Base-by-base conservation (phyloP, 495 filamentous ascomycete species). In the Annulohypoxylon nitens region DNA sequence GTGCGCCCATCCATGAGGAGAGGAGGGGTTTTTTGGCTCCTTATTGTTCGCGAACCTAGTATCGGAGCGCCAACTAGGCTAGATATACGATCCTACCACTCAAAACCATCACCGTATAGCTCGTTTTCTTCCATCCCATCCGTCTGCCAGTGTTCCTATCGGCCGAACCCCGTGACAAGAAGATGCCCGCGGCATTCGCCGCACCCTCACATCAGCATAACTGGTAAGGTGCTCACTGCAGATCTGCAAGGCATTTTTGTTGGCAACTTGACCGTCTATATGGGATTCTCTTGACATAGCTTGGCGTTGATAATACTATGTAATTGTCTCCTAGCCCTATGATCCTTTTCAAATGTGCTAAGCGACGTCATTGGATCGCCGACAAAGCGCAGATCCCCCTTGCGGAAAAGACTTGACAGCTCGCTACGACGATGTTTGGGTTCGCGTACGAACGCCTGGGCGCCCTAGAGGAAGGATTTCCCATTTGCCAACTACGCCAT, bases 191-290 rank as follows among this genome's bases (percentile, higher is more conserved):
- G 55, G 57, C 45, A 53, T 67, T 53, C 53, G 25, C 57, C 50
- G 51, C 60, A 62, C 63, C 50, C 50, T 70, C 51, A 55, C 63
- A 48, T 65, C n/a, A 70, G 67, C 62, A 66, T 63, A 48, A 3
- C 37, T 69, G 39, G 66, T 73, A 77, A 75, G 66, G 73, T 78
- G 76, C 76, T 76, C 70, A 78, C 76, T 78, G 73, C 73, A 78
- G 73, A 78, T 75, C 61, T 59, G 61, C 53, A 64, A 47, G 64
- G 61, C 60, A 63, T 69, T 66, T 63, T 69, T 69, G 45, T 65
- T 65, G 54, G 39, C 48, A 54, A 45, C 58, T 41, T 59, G 20
- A 51, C 50, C 26, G 41, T 54, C 36, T n/a, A 48, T 25, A 61
- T 63, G 54, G 69, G 48, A 61, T 64, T 33, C 11, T 64, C 50